These are phyloP conservation scores for Acanthamoeba lugdunensis DNA, from an alignment of 208 protist genomes.

Conservation along the genomic window DNA sequence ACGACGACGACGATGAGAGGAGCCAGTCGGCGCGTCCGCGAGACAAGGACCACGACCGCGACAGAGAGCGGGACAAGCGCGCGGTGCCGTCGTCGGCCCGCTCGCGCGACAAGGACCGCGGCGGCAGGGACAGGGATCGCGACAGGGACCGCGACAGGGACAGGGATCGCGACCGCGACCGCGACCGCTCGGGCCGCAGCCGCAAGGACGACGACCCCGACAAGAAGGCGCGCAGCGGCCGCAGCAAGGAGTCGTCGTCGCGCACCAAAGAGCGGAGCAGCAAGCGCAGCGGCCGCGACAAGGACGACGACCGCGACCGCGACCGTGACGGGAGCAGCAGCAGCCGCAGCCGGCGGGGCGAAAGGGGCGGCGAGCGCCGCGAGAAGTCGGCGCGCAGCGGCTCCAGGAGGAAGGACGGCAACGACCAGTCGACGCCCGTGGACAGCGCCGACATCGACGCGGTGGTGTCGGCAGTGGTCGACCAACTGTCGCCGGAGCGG, in stretches of 20 bases:
- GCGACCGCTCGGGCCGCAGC: slow-evolving; percentile 12
- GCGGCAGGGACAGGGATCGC: neutral
- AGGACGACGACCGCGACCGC: neutral
- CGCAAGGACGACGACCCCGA: neutral
- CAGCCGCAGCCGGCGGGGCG: neutral
- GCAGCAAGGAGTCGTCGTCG: neutral
- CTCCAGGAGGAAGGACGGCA: neutral
- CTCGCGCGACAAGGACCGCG: neutral
- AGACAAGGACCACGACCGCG: neutral
- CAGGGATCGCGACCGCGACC: neutral
- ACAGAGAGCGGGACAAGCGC: neutral
- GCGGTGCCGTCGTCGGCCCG: neutral
- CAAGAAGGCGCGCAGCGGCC: neutral
- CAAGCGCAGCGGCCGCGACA: neutral
- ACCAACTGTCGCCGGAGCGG: no score
- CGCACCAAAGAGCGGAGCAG: slow-evolving; percentile 1
- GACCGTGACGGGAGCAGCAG: neutral
- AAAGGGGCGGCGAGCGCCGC: neutral
- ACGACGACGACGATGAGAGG: neutral
- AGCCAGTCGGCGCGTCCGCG: neutral
- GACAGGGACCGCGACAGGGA: slow-evolving; percentile 17
- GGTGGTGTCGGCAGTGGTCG: neutral
- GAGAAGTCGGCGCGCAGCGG: neutral
- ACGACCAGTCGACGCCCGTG: neutral
- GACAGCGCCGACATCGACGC: neutral